Evolutionary conservation across 1,284 basidiomycete species (phyloP).

Genomic region (Ceratobasidium sp.): DNA sequence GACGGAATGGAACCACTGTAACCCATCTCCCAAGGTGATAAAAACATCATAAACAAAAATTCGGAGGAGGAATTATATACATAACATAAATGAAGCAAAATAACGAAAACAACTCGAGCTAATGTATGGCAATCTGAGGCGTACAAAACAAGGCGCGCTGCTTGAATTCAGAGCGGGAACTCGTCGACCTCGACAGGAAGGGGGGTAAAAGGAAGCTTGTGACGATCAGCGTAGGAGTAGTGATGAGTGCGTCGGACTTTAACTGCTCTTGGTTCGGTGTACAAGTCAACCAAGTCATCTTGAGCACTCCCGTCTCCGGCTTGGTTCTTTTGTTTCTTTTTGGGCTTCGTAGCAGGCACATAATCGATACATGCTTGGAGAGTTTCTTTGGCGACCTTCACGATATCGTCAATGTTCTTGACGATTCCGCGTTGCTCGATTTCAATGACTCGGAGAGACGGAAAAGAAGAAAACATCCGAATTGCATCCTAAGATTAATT

Average conservation of each 20-base stretch:
- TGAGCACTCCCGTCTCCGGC: background rate
- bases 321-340: background rate
- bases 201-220: too few relatives aligned
- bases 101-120: too few relatives aligned
- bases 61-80: too few relatives aligned
- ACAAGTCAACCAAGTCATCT: background rate
- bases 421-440: background rate
- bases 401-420: background rate
- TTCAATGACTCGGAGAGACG: slow-evolving; percentile 14
- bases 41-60: too few relatives aligned
- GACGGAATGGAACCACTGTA: too few relatives aligned
- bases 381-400: slow-evolving; percentile 5
- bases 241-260: background rate
- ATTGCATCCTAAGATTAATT: background rate
- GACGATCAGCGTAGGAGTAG: too few relatives aligned
- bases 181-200: too few relatives aligned
- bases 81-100: too few relatives aligned
- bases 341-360: background rate
- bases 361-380: background rate
- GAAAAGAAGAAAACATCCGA: background rate
- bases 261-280: slow-evolving; percentile 6
- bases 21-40: too few relatives aligned
- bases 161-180: too few relatives aligned
- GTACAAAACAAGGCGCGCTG: too few relatives aligned
- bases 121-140: too few relatives aligned